These are phyloP conservation scores for Pyrus hybrid DNA, from an alignment of 331 rosid genomes.

Conservation along the genomic window DNA sequence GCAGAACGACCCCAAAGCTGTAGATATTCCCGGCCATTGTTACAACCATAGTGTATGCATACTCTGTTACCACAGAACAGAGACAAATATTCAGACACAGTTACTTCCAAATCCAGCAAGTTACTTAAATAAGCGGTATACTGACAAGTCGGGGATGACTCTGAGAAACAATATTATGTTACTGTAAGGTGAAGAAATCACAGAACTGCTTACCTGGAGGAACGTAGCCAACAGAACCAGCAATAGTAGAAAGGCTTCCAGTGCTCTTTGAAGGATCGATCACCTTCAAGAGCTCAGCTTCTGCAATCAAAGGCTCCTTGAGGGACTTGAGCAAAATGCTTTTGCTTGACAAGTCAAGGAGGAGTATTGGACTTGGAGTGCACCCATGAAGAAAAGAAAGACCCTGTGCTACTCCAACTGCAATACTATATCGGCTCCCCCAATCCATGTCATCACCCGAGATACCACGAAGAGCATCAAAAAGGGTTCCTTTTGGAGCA, in stretches of 20 bases:
- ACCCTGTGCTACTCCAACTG: constrained; percentile 91
- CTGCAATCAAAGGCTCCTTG: constrained; percentile 92
- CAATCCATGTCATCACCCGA: constrained; percentile 49
- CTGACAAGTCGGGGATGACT: neutral
- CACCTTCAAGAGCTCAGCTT: constrained; percentile 78
- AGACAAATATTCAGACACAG: neutral
- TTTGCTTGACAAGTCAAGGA: constrained; percentile 74
- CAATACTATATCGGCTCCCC: constrained; percentile 83
- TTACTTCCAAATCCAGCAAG: neutral
- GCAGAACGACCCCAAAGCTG: constrained; percentile 78
- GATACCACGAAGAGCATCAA: constrained; percentile 63
- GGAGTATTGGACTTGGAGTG: constrained; percentile 61
- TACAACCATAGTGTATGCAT: constrained; percentile 84
- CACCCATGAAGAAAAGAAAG: constrained; percentile 77
- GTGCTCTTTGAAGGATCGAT: constrained; percentile 86
- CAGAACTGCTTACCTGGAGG: constrained; percentile 78
- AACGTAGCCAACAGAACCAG: constrained; percentile 92
- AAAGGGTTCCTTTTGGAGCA: constrained; percentile 64
- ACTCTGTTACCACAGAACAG: constrained; percentile 44
- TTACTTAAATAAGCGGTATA: neutral
- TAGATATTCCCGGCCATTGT: constrained; percentile 73
- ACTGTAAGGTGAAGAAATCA: neutral
- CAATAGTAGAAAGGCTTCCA: constrained; percentile 72
- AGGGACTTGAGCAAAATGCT: constrained; percentile 78
- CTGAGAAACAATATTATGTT: neutral